Evolutionary conservation across 139 green algal genomes (phyloP).

Genomic region (Chlorella sp.): DNA sequence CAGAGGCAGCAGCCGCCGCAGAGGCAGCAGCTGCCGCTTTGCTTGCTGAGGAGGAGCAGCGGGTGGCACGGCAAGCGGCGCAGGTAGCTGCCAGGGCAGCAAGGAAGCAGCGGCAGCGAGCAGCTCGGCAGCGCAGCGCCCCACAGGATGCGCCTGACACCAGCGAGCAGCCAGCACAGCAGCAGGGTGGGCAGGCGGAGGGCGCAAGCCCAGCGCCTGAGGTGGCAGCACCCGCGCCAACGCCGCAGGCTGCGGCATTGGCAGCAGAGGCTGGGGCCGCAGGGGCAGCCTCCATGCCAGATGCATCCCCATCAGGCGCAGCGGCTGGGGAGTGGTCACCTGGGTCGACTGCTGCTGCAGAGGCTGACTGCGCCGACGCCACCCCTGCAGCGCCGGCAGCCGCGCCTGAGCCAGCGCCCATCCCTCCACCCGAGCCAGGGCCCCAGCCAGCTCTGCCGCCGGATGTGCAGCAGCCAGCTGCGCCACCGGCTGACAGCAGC

Average conservation of each 20-base stretch:
- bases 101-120: neutral
- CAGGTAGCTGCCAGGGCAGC: neutral
- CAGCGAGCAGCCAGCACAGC: neutral
- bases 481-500: neutral
- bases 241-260: neutral
- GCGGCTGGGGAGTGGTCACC: too few relatives aligned
- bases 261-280: too few relatives aligned
- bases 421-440: neutral
- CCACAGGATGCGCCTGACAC: neutral
- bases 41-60: neutral
- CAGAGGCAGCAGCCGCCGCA: neutral
- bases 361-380: neutral
- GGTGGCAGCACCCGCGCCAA: neutral
- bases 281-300: neutral
- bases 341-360: too few relatives aligned
- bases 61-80: neutral
- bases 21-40: neutral
- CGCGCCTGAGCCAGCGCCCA: neutral
- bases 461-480: neutral
- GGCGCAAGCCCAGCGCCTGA: neutral
- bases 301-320: too few relatives aligned
- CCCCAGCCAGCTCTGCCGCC: neutral
- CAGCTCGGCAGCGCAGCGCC: neutral
- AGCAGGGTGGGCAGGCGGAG: neutral
- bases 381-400: neutral